Evolutionary conservation across 1,284 basidiomycete genomes (phyloP), one percentile per base, ranked within the genome.

Genomic region (Exobasidium rhododendri): DNA sequence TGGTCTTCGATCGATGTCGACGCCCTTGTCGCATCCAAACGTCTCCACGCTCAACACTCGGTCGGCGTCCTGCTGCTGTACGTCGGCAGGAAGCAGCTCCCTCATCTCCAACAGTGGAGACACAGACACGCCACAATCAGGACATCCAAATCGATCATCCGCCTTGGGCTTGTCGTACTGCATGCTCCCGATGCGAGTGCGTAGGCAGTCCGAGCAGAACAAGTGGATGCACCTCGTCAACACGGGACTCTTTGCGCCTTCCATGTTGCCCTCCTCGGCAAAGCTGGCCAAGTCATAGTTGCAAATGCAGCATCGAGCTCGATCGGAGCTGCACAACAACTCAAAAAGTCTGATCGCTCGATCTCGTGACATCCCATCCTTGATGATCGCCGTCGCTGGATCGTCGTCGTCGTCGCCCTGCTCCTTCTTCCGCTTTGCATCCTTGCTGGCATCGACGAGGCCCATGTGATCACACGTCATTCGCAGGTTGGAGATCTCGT

Each of bases 381-480:
- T 84, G 50, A 85, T 82, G 66, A 97, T 93, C 22, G 87, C 70
- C 13, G 66, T 59, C 11, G 70, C 72, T 26, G 81, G 64, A 58
- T 92, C 88, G 67, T 92, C 88, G 17, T 63, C 44, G 13, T 46
- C 47, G 58, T 67, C 69, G 7, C 60, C 59, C 28, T 17, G 3
- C 4, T 50, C 47, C 83, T 49, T 85, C 81, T 59, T 85, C 85
- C 66, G 82, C 77, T 31, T 80, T 67, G 24, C 72, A 66, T 61
- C 80, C 77, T 31, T 78, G 67, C 66, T 76, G 24, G 80, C 81
- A 77, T 89, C 85, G 1, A 97, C 91, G 35, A 99, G 85, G 71
- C 94, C 92, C 70, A 88, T 90, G 81, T 98, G 94, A 78, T 97
- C 92, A 82, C 96, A 98, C 56, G 97, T 97, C 83, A 98, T 93